Evolutionary conservation across 2,329 filamentous ascomycete species (phyloP), one percentile per base, ranked within the genome.

Genomic region (Neopestalotiopsis clavispora): DNA sequence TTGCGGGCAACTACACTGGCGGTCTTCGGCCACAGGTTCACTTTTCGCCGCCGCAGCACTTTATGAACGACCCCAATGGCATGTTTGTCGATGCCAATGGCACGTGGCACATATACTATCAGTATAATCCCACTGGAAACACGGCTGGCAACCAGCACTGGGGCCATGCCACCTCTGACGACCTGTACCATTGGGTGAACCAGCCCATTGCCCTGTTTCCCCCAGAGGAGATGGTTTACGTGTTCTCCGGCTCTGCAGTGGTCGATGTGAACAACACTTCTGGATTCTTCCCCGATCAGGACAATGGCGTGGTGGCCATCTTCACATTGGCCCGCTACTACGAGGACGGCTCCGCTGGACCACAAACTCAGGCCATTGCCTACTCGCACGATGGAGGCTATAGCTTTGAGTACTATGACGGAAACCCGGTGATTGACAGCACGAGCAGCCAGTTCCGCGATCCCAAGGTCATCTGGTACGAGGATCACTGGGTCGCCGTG

Each of bases 51-150:
- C 86, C 87, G 1, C 72, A 81, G 34, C 77, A 83, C 72, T 87
- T 85, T 71, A 85, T 87, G 83, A 90, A 90, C 70, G 90, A 91
- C 72, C 89, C 89, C 1, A 91, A 91, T 78, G 90, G 90, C 72
- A 84, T 90, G 80, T 89, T 90, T 70, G 75, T 84, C 5, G 88
- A 90, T 70, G 81, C 78, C 2, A 82, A 88, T 67, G 88, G 87
- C 4, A 81, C 82, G 0, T 92, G 87, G 77, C 90, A 92, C 74
- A 72, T 91, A 1, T 92, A 92, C 78, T 92, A 92, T 73, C 90
- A 92, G 76, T 77, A 76, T 69, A 78, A 78, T 49, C 76, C 78
- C 0, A 75, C 72, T 1, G 74, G 73, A 6, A 4, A 75, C 4
- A 68, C 71, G 4, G 74, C 75, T 13, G 74, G 72, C 14, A 74